Evolutionary conservation across 495 filamentous ascomycete species (phyloP).

Genomic region (Geoglossum glabrum): DNA sequence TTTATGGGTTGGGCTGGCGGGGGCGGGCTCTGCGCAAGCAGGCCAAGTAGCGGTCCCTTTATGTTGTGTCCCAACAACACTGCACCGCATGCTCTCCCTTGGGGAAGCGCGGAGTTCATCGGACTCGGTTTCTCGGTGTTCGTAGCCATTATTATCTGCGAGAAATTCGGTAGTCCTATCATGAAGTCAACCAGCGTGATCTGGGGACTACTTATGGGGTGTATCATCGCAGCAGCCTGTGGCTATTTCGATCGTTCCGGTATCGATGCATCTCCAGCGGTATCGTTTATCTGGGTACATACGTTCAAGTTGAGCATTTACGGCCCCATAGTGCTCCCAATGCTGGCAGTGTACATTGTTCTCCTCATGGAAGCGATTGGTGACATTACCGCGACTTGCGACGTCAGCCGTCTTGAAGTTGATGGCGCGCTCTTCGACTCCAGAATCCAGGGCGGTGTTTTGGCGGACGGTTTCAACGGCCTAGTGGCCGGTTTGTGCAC

Average conservation of each 20-base stretch:
- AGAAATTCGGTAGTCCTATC: constrained; percentile 64
- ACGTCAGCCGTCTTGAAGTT: constrained; percentile 70
- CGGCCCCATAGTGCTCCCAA: constrained; percentile 62
- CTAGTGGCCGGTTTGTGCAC: constrained; percentile 65
- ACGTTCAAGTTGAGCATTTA: constrained; percentile 72
- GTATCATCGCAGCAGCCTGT: constrained; percentile 67
- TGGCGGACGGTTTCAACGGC: constrained; percentile 71
- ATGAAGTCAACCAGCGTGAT: constrained; percentile 61
- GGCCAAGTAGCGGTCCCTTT: constrained; percentile 31
- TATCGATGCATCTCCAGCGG: constrained; percentile 53
- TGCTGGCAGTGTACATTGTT: constrained; percentile 74
- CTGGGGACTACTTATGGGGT: constrained; percentile 63
- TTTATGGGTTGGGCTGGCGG: constrained; percentile 80
- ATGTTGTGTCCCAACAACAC: constrained; percentile 47
- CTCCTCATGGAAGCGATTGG: constrained; percentile 82
- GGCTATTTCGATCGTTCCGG: constrained; percentile 60
- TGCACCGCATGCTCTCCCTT: constrained; percentile 65
- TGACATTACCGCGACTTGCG: constrained; percentile 52
- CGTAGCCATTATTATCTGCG: constrained; percentile 68
- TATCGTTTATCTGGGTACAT: constrained; percentile 75
- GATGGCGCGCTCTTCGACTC: constrained; percentile 67
- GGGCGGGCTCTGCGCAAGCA: constrained; percentile 35
- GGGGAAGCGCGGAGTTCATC: constrained; percentile 75
- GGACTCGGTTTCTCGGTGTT: constrained; percentile 84
- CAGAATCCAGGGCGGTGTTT: constrained; percentile 73